Evolutionary conservation across 306 rosid genomes (phyloP).

Genomic region (Cucumis melo): DNA sequence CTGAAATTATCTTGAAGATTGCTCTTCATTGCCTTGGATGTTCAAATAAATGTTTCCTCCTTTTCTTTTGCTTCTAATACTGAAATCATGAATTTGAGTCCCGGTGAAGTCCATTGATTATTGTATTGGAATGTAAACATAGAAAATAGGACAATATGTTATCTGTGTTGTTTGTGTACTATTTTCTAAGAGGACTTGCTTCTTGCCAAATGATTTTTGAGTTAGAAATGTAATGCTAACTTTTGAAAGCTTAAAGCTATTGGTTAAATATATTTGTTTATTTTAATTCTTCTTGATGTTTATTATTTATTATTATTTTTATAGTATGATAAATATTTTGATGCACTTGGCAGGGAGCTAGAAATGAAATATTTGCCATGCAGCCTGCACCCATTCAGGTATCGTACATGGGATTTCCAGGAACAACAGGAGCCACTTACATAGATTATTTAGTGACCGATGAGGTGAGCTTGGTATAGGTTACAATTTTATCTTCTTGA

Average conservation of each 20-base stretch:
- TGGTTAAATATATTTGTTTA: not conserved
- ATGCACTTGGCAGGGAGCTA: constrained; percentile 59
- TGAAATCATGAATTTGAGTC: not conserved
- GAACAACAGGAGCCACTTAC: constrained; percentile 89
- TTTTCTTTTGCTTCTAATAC: not conserved
- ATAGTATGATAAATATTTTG: not conserved
- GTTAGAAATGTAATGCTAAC: not conserved
- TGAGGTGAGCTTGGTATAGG: constrained; percentile 38
- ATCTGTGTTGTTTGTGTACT: not conserved
- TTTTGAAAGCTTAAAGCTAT: not conserved
- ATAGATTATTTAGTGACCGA: constrained; percentile 83
- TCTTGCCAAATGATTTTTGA: not conserved
- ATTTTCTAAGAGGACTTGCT: not conserved
- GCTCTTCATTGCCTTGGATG: not conserved
- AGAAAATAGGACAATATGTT: not conserved
- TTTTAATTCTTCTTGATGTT: too few relatives aligned
- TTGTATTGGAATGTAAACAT: not conserved
- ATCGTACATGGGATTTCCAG: constrained; percentile 99
- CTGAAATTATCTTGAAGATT: not conserved
- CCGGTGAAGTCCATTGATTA: not conserved
- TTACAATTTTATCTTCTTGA: not conserved
- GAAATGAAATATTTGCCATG: constrained; percentile 89
- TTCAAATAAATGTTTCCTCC: not conserved
- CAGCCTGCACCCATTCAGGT: constrained; percentile 98
- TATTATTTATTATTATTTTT: not conserved